phyloP scores from a whole-genome alignment of 192 early-diverging fungal species.

The Neocallimastix lanati region DNA sequence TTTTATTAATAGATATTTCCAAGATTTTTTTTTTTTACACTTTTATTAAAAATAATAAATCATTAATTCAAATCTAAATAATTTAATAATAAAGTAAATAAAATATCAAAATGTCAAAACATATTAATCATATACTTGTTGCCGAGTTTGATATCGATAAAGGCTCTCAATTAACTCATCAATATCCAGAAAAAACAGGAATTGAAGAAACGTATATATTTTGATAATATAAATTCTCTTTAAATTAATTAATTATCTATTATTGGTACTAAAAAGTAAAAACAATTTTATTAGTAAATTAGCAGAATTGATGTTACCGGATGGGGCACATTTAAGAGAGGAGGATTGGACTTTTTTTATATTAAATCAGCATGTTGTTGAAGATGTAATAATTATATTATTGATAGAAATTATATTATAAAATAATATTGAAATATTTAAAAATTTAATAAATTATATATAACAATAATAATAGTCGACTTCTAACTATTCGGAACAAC shows the following conservation, averaged over 20 bases:
- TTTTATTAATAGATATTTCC: too few relatives aligned
- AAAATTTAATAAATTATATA: too few relatives aligned
- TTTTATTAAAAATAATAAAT: too few relatives aligned
- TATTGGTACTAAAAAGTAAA: too few relatives aligned
- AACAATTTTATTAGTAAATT: too few relatives aligned
- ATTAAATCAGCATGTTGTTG: conserved; percentile 47
- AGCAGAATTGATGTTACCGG: conserved; percentile 92
- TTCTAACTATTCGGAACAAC: not conserved
- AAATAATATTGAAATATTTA: too few relatives aligned
- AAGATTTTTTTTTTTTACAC: too few relatives aligned
- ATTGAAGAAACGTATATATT: conserved; percentile 57
- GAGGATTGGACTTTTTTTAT: conserved; percentile 92
- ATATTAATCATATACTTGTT: conserved; percentile 63
- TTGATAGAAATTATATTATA: too few relatives aligned
- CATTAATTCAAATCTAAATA: too few relatives aligned
- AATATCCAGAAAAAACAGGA: conserved; percentile 67
- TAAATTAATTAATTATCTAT: too few relatives aligned
- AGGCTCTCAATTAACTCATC: conserved; percentile 67
- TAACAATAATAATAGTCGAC: not conserved
- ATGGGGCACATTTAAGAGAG: conserved; percentile 80
- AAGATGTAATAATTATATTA: not conserved
- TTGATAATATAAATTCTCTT: too few relatives aligned
- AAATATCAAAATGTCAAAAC: not conserved
- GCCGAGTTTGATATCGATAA: conserved; percentile 95
- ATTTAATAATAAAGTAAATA: too few relatives aligned